These are phyloP conservation scores for Chaetomium sp. DNA, from an alignment of 2,329 filamentous ascomycete species.

Conservation along the genomic window DNA sequence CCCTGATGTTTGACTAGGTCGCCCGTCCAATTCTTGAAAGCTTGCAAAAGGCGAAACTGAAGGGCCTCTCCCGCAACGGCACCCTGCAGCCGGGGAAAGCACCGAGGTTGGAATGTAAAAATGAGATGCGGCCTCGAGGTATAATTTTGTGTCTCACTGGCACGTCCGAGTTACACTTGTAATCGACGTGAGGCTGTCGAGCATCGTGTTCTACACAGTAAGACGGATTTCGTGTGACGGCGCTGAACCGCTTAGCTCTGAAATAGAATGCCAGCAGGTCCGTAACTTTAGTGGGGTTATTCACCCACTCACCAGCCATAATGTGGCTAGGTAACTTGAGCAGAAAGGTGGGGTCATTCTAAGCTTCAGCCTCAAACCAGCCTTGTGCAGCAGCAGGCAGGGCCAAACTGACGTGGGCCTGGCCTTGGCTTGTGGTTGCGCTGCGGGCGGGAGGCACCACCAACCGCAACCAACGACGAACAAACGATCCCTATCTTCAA, in stretches of 20 bases:
- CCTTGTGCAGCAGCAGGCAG: constrained; percentile 24
- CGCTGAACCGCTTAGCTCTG: no score
- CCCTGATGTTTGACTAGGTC: not conserved
- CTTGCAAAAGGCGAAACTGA: not conserved
- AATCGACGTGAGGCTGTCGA: not conserved
- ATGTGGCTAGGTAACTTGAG: constrained; percentile 12
- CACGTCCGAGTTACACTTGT: not conserved
- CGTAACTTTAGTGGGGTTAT: not conserved
- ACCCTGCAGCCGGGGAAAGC: no score
- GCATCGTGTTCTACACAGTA: not conserved
- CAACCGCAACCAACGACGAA: constrained; percentile 6
- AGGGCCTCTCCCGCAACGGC: not conserved
- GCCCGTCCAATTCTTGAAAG: not conserved
- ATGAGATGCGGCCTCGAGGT: no score
- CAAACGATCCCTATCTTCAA: not conserved
- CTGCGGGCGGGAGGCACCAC: not conserved
- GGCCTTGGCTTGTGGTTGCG: constrained; percentile 13
- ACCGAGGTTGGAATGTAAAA: no score
- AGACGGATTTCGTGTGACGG: not conserved
- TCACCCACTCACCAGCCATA: constrained; percentile 16
- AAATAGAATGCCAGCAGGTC: no score
- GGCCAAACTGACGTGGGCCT: constrained; percentile 25
- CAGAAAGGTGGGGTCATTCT: constrained; percentile 5
- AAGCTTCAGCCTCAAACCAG: constrained; percentile 23
- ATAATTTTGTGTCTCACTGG: not conserved